Evolutionary conservation across 208 protist species (phyloP).

Genomic region (Hexamita inflata): DNA sequence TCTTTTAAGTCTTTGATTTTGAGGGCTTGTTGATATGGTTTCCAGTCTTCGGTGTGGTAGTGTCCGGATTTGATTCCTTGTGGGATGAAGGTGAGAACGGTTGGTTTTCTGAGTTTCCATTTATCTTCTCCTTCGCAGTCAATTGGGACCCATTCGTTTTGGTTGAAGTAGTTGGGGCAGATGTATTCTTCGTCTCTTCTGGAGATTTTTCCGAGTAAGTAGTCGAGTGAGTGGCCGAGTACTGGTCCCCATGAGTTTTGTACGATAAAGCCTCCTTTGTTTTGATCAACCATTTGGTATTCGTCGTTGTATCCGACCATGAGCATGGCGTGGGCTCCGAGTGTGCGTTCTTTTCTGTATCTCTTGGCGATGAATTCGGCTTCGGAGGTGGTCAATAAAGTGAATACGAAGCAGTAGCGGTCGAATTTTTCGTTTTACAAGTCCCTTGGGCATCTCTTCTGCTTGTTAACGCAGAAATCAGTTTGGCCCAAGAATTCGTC

Average conservation of each 20-base stretch:
- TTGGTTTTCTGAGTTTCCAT: neutral
- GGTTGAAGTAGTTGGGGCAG: neutral
- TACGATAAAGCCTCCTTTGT: neutral
- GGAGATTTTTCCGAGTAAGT: neutral
- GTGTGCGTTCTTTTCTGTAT: neutral
- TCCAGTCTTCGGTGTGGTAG: neutral
- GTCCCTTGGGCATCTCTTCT: neutral
- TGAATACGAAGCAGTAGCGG: neutral
- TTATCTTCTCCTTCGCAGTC: neutral
- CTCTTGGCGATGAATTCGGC: neutral
- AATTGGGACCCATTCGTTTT: neutral
- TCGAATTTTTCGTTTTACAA: neutral
- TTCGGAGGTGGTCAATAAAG: neutral
- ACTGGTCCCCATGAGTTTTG: neutral
- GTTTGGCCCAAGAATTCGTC: neutral
- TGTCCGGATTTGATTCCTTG: neutral
- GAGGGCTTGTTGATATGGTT: neutral
- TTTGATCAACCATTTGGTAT: neutral
- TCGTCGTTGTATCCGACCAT: neutral
- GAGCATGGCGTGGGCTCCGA: neutral
- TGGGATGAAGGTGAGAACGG: neutral
- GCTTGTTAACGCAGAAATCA: neutral
- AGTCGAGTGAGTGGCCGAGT: neutral
- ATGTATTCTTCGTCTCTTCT: neutral
- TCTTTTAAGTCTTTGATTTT: neutral